Percentiles rank a stretch among this genome's conserved stretches.
These are phyloP conservation scores for Microascus cirrosus DNA, from an alignment of 2,329 filamentous ascomycete genomes.

Conservation along the genomic window DNA sequence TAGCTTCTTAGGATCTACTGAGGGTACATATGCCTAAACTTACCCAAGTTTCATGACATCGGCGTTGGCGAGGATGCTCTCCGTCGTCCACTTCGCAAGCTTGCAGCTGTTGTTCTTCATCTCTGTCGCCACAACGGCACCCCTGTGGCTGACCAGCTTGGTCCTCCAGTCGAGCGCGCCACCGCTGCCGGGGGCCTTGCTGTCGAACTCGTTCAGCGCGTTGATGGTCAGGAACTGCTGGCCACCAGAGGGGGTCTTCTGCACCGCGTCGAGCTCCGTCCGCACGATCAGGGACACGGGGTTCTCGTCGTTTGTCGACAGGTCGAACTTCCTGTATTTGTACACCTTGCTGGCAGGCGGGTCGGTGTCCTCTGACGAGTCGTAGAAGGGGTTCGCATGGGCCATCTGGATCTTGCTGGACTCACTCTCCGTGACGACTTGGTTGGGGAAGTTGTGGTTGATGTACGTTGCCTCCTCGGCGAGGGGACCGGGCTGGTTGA, in stretches of 20 bases:
- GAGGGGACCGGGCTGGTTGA: constrained; percentile 88
- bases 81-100: constrained; percentile 92
- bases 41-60: constrained; percentile 97
- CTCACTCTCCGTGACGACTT: constrained; percentile 79
- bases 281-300: constrained; percentile 87
- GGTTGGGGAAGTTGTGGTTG: constrained; percentile 98
- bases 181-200: constrained; percentile 90
- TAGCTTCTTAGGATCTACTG: background rate
- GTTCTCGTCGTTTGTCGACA: constrained; percentile 89
- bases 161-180: constrained; percentile 94
- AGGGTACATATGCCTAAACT: constrained; percentile 18
- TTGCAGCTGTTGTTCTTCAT: constrained; percentile 99
- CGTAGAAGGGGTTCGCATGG: constrained; percentile 96
- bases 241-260: constrained; percentile 88
- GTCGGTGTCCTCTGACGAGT: constrained; percentile 82
- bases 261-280: constrained; percentile 87
- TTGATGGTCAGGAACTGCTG: constrained; percentile 89
- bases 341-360: constrained; percentile 93
- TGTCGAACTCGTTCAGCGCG: constrained; percentile 98
- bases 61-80: constrained; percentile 93
- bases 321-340: constrained; percentile 95
- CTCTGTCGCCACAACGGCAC: constrained; percentile 95
- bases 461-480: constrained; percentile 98
- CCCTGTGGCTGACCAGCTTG: constrained; percentile 88
- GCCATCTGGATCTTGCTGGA: constrained; percentile 70